A percentile compares a stretch with the other conserved stretches of the same genome.
Evolutionary conservation across 2,329 filamentous ascomycete species (phyloP).

Genomic region (Diaporthe ampelina): DNA sequence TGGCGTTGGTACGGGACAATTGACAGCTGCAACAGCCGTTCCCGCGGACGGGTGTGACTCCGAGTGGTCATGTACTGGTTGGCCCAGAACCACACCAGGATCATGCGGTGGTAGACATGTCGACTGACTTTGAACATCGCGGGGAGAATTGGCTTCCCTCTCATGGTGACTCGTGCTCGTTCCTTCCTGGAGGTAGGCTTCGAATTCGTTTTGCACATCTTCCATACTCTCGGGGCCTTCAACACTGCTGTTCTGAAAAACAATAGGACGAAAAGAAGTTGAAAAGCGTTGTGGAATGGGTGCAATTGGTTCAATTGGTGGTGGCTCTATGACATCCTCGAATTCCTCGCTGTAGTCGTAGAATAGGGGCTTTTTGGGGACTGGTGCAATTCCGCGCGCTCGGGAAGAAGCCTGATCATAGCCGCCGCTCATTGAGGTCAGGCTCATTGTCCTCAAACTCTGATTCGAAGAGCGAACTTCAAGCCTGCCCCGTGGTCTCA

Average conservation of each 20-base stretch:
- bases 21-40: not conserved
- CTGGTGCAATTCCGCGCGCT: slow-evolving; percentile 42
- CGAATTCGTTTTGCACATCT: slow-evolving; percentile 22
- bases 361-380: slow-evolving; percentile 57
- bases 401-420: slow-evolving; percentile 53
- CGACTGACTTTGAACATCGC: not conserved
- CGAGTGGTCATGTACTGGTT: not conserved
- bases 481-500: slow-evolving; percentile 50
- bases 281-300: slow-evolving; percentile 49
- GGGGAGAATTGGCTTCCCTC: no score
- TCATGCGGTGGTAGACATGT: not conserved
- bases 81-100: not conserved
- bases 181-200: slow-evolving; percentile 32
- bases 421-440: slow-evolving; percentile 66
- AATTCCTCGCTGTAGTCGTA: slow-evolving; percentile 69
- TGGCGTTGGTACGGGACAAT: not conserved
- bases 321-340: slow-evolving; percentile 48
- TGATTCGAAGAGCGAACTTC: slow-evolving; percentile 55
- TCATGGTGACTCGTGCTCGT: slow-evolving; percentile 10
- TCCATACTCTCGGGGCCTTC: slow-evolving; percentile 9
- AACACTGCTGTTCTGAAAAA: not conserved
- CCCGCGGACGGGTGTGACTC: not conserved
- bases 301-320: slow-evolving; percentile 47
- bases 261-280: slow-evolving; percentile 1
- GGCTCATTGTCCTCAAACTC: slow-evolving; percentile 60